Conservation (phyloP, 352 stramenopile species). For the Pythium periplocum region DNA sequence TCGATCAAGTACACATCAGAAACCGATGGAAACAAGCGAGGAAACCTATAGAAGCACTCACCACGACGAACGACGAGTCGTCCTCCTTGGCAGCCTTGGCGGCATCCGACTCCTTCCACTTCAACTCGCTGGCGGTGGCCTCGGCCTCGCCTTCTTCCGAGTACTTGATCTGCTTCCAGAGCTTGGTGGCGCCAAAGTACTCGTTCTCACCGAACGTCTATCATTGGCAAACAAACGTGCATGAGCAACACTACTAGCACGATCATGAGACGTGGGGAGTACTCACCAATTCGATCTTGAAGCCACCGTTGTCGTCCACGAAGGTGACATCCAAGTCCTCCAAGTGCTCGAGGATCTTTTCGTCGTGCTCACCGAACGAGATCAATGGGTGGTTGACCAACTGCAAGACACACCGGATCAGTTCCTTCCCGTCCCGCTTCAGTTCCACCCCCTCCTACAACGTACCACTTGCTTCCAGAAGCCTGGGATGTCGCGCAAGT, state of each 20-base stretch:
- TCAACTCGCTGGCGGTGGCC: constrained; percentile 44
- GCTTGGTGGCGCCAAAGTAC: constrained; percentile 37
- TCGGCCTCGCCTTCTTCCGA: constrained; percentile 56
- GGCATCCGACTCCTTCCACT: constrained; percentile 56
- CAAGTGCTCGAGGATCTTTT: constrained; percentile 44
- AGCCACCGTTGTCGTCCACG: constrained; percentile 55
- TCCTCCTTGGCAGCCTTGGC: constrained; percentile 43
- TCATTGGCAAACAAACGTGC: neutral
- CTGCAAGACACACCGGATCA: constrained; percentile 18
- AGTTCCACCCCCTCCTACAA: neutral
- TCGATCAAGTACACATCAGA: constrained; percentile 2
- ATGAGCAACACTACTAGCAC: neutral
- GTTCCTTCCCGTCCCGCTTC: too few species aligned
- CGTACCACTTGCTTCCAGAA: constrained; percentile 79
- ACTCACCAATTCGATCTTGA: constrained; percentile 68
- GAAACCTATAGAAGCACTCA: constrained; percentile 9
- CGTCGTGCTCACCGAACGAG: constrained; percentile 36
- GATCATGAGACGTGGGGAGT: neutral
- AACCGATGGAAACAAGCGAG: neutral
- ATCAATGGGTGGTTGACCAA: constrained; percentile 71
- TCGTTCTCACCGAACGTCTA: constrained; percentile 70
- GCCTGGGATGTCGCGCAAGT: constrained; percentile 52
- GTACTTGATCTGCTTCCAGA: constrained; percentile 75
- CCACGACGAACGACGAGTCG: constrained; percentile 44
- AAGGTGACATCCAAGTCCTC: constrained; percentile 60